Evolutionary conservation across 306 rosid species (phyloP), one percentile per base, ranked within the genome.

Genomic region (Pyrus pyrifolia): DNA sequence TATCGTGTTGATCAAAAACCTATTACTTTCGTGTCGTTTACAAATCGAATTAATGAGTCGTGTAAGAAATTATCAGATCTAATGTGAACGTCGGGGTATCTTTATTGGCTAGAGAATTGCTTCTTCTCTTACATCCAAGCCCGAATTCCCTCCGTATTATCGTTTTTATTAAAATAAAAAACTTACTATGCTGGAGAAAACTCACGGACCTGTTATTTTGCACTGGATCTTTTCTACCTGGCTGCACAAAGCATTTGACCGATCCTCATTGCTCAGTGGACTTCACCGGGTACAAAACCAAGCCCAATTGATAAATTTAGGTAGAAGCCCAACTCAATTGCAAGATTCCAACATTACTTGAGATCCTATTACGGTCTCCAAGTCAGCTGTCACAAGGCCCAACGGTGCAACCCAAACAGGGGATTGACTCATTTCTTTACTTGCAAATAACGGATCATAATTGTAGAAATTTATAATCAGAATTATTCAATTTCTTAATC

Each of bases 11-110:
- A 35, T 6, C 2, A 35, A 35, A 35, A 35, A 35, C 0, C 0
- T 0, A 0, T 35, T 35, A 35, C 6, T 35, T 35, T 35, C 2
- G 40, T 35, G 0, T 35, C 0, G 40, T 35, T 6, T 35, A 35
- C 0, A 0, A 4, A 33, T 33, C 7, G 7, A 33, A 33, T 33
- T 33, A 5, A 33, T 6, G 0, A 1, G 1, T 1, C 40, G 0
- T 35, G 2, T 35, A 35, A 6, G 2, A 35, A 35, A 35, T 35
- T 35, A 0, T 6, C 40, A 35, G 8, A 1, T 6, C 8, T 40
- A 40, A 2, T 40, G 19, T 14, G 19, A 0, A 49, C 2, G 55
- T 17, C 3, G 21, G 2, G 6, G 1, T 17, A 51, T 51, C 2
- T 49, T 5, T 15, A 15, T 49, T 15, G 55, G 21, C 21, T 15